These are phyloP conservation scores for Chaetomiaceae sp. DNA, from an alignment of 2,329 filamentous ascomycete genomes.

Conservation along the genomic window DNA sequence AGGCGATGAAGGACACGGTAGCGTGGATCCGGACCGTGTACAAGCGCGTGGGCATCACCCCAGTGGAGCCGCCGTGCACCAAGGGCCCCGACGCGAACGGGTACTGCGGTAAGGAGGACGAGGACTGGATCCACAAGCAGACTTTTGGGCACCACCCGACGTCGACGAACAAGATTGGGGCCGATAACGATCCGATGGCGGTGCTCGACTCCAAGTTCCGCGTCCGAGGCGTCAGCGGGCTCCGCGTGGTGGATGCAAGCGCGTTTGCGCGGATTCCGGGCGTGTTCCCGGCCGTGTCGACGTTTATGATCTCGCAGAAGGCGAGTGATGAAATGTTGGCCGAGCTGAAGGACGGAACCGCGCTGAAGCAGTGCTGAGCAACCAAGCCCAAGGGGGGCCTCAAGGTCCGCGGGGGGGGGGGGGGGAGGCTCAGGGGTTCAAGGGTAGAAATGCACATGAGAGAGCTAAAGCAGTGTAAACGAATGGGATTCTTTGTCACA, in stretches of 20 bases:
- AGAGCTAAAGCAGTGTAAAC: no score
- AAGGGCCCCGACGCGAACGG: slow-evolving; percentile 21
- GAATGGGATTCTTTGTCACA: no score
- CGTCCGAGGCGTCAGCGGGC: slow-evolving; percentile 50
- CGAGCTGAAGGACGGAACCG: slow-evolving; percentile 23
- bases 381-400: no score
- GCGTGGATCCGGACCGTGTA: slow-evolving; percentile 23
- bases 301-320: slow-evolving; percentile 58
- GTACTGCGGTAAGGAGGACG: slow-evolving; percentile 31
- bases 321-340: slow-evolving; percentile 53
- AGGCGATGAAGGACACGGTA: slow-evolving; percentile 22
- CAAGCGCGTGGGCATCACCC: slow-evolving; percentile 17
- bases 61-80: slow-evolving; percentile 24
- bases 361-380: slow-evolving; percentile 13
- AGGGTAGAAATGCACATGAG: no score
- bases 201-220: slow-evolving; percentile 55
- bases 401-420: no score
- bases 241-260: slow-evolving; percentile 56
- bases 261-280: slow-evolving; percentile 48
- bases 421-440: no score
- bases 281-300: slow-evolving; percentile 44
- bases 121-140: slow-evolving; percentile 38
- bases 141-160: slow-evolving; percentile 56
- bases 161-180: slow-evolving; percentile 53
- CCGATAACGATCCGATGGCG: slow-evolving; percentile 49